Conservation (phyloP, 176 grass and related monocot species). For the Aegilops bicornis region DNA sequence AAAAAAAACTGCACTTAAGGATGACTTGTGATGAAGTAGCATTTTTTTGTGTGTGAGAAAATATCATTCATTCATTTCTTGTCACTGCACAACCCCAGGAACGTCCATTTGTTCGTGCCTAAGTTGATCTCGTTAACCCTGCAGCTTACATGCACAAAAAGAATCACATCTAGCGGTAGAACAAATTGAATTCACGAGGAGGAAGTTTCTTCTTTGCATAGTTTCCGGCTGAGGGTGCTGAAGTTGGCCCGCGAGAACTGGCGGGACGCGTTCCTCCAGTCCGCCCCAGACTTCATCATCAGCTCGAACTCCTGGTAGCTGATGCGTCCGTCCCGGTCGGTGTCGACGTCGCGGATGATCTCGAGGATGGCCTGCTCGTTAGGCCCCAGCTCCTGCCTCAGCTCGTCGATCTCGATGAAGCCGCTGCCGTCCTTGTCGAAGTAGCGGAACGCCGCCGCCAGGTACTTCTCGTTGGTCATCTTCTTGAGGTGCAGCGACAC, state of each 20-base stretch:
- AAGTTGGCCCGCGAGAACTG: constrained; percentile 56
- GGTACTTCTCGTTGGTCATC: constrained; percentile 82
- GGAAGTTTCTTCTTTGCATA: constrained; percentile 33
- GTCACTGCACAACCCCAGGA: background rate
- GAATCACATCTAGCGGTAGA: background rate
- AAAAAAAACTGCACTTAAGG: too few relatives aligned
- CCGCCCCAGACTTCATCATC: constrained; percentile 87
- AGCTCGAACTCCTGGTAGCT: constrained; percentile 91
- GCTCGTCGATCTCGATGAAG: constrained; percentile 81
- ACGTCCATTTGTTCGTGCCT: background rate
- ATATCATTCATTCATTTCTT: background rate
- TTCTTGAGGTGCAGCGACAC: constrained; percentile 87
- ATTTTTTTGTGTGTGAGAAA: background rate
- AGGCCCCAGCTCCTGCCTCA: constrained; percentile 58
- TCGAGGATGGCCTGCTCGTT: constrained; percentile 75
- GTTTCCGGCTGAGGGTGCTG: constrained; percentile 61
- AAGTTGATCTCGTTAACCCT: background rate
- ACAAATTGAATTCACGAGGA: background rate
- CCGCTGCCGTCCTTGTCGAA: constrained; percentile 93
- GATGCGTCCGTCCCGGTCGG: constrained; percentile 69
- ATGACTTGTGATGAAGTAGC: too few relatives aligned
- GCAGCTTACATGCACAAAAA: background rate
- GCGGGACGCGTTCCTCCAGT: constrained; percentile 72
- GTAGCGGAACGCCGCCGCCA: constrained; percentile 62
- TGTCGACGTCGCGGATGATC: constrained; percentile 84